phyloP scores from a whole-genome alignment of 345 rosid genomes.

The Anastatica hierochuntica region DNA sequence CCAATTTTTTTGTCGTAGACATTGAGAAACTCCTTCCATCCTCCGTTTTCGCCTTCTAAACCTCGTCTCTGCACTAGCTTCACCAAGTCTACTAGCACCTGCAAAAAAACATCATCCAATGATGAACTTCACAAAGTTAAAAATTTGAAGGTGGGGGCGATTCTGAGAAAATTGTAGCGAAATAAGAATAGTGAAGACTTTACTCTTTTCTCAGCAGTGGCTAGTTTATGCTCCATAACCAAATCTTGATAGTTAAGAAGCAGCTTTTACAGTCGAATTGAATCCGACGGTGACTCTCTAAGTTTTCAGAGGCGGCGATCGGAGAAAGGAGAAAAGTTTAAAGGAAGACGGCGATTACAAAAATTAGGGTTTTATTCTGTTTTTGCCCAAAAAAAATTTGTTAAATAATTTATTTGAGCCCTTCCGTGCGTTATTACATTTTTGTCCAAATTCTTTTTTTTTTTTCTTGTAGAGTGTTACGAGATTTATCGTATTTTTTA shows the following conservation, averaged over 20 bases:
- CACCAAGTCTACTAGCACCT: conserved; percentile 67
- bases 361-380: too few species aligned
- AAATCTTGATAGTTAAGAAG: neutral
- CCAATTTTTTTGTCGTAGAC: conserved; percentile 45
- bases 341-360: too few species aligned
- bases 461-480: too few species aligned
- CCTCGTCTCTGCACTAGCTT: conserved; percentile 51
- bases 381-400: too few species aligned
- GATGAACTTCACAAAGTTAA: neutral
- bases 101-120: neutral
- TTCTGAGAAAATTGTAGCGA: neutral
- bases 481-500: too few species aligned
- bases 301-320: conserved; percentile 14
- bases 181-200: neutral
- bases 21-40: conserved; percentile 67
- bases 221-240: conserved; percentile 35
- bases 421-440: too few species aligned
- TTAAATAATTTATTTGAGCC: too few species aligned
- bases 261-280: conserved; percentile 1
- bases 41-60: conserved; percentile 43
- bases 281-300: conserved; percentile 3
- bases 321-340: too few species aligned
- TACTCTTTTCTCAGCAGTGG: conserved; percentile 29
- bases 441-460: too few species aligned
- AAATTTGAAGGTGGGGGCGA: too few species aligned